These are phyloP conservation scores for Vitis rotundifolia DNA, from an alignment of 164 flowering plant species.

Conservation along the genomic window DNA sequence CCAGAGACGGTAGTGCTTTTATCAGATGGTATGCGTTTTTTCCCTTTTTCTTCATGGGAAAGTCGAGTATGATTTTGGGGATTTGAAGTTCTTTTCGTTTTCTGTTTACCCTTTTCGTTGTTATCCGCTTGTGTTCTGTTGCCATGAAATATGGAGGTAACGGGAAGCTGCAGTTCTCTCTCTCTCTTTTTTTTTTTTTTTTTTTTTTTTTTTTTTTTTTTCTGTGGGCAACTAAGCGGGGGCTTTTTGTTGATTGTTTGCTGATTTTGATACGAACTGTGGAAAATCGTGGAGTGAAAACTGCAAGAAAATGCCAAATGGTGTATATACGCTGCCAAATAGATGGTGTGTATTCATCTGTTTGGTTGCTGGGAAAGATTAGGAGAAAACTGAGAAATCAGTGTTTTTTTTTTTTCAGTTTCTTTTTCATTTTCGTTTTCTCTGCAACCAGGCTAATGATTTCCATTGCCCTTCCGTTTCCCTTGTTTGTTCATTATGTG, in stretches of 20 bases:
- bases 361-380: too few species aligned
- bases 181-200: neutral
- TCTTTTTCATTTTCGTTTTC: too few species aligned
- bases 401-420: too few species aligned
- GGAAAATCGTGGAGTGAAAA: constrained; percentile 49
- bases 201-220: neutral
- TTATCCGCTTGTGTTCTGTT: too few species aligned
- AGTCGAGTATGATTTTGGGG: neutral
- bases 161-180: neutral
- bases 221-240: neutral
- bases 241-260: neutral
- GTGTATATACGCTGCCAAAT: too few species aligned
- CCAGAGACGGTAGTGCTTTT: constrained; percentile 86
- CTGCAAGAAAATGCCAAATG: constrained; percentile 44
- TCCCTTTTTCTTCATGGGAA: neutral
- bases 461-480: too few species aligned
- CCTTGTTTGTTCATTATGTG: too few species aligned
- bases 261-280: constrained; percentile 1
- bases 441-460: too few species aligned
- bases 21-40: constrained; percentile 50
- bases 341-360: too few species aligned
- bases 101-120: too few species aligned
- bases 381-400: too few species aligned
- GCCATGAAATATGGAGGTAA: too few species aligned
- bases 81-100: neutral